Evolutionary conservation across 352 stramenopile species (phyloP), one percentile per base, ranked within the genome.

Genomic region (Halophytophthora polymorphica): DNA sequence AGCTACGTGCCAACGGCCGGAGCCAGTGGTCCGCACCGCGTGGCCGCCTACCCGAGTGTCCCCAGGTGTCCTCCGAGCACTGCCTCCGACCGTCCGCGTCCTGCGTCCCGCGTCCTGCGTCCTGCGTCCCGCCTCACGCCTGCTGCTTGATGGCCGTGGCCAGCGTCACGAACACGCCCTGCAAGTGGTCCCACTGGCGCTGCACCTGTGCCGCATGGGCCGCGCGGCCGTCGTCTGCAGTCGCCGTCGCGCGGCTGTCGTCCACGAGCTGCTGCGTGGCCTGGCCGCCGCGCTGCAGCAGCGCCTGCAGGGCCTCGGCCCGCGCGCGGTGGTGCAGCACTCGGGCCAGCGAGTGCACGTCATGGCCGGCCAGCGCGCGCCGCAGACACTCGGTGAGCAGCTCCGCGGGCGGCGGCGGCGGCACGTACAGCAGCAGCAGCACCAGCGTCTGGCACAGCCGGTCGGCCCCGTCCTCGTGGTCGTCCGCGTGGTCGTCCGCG

Each of bases 111-210:
- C n/a, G n/a, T n/a, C n/a, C n/a, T n/a, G n/a, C n/a, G n/a, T n/a
- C n/a, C n/a, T n/a, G n/a, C n/a, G n/a, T n/a, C n/a, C n/a, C n/a
- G n/a, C 12, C 35, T 63, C 64, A 86, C 36, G 68, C 69, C 22
- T 61, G 41, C 54, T 88, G 76, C 68, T 93, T 93, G 64, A 93
- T 90, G 28, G 74, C 68, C 25, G 83, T 91, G 8, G 83, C 83
- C 17, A 93, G 53, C 52, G 79, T 61, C 45, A 93, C 80, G 55
- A 93, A 93, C 55, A 77, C 33, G 21, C 71, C 65, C 57, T 93
- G 83, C 42, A 70, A 61, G 31, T 77, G 62, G 31, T 82, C 69
- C 83, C 83, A 93, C 45, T 76, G 61, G 41, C 65, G 53, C 63
- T 86, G 79, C 19, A 86, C 61, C n/a, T 53, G 61, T 11, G 44